Base-by-base conservation (phyloP, 1,284 basidiomycete species). In the Naganishia sp. region DNA sequence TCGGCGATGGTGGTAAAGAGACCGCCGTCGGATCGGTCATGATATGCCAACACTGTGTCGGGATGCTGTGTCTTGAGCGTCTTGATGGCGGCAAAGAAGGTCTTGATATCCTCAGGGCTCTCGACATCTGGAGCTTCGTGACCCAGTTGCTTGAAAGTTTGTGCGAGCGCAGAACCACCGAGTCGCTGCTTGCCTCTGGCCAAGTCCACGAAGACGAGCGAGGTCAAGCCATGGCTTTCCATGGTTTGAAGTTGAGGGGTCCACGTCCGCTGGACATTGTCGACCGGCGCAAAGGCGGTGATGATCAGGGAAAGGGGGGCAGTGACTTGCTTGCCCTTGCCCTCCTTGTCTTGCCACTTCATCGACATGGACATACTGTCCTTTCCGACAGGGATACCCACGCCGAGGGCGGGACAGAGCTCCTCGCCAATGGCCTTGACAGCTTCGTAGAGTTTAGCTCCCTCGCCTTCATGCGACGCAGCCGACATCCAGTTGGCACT, bases 401-500 rank as follows among this genome's bases (percentile, higher is more conserved):
- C 83, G 13, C 95, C 94, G 15, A 99, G 85, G 25, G 86, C 87
- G n/a, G 95, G 94, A 78, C 96, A 99, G 13, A 99, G 83, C 69
- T 96, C 92, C 82, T 95, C 85, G 11, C 96, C 95, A 55, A 99
- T 86, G 2, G 96, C 92, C 70, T 89, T 82, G 6, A 98, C 96
- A 21, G 94, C 95, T 69, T 91, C 90, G 80, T 96, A 99, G 63
- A 99, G 83, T 23, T 86, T 87, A 0, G 88, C 88, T 33, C 95
- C 95, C 77, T 99, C 95, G 33, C 94, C 93, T 57, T 86, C 85
- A 77, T 94, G 90, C 16, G 87, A 88, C 1, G 95, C 92, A 0
- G 94, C 92, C 69, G 91, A 94, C 96, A 99, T 99, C 96, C 96
- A 99, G 80, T 99, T 99, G 63, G 95, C 95, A 71, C 91, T 94